phyloP scores from a whole-genome alignment of 371 early-diverging fungal genomes.

The Basidiobolus meristosporus region DNA sequence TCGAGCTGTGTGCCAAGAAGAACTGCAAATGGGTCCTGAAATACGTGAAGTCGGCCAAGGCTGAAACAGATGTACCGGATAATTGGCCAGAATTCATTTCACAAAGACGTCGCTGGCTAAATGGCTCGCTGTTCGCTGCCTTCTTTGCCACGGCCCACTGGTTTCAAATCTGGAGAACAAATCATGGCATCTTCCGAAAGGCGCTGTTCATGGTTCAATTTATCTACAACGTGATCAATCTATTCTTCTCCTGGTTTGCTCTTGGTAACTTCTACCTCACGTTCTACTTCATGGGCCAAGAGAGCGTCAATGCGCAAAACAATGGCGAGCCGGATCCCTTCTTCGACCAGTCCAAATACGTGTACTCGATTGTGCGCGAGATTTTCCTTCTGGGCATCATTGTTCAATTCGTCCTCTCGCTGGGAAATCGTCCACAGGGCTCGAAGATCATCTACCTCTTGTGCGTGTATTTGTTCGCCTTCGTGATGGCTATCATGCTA shows the following conservation, averaged over 20 bases:
- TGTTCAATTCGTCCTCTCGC: constrained; percentile 41
- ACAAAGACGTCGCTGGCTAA: constrained; percentile 52
- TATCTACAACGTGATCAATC: constrained; percentile 44
- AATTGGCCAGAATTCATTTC: constrained; percentile 42
- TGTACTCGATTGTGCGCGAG: constrained; percentile 17
- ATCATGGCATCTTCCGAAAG: constrained; percentile 35
- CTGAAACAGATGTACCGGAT: constrained; percentile 53
- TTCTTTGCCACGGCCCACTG: constrained; percentile 61
- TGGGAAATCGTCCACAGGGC: constrained; percentile 69
- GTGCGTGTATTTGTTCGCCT: constrained; percentile 41
- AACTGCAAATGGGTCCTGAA: constrained; percentile 38
- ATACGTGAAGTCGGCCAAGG: constrained; percentile 39
- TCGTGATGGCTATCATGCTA: constrained; percentile 56
- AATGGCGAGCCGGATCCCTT: constrained; percentile 12
- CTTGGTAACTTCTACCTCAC: constrained; percentile 55
- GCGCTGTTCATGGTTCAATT: constrained; percentile 43
- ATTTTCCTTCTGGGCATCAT: constrained; percentile 43
- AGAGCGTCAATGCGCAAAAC: too few species aligned
- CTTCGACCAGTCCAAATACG: constrained; percentile 14
- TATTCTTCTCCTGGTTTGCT: constrained; percentile 64
- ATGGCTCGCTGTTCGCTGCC: constrained; percentile 52
- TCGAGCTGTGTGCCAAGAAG: constrained; percentile 46
- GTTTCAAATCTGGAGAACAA: constrained; percentile 50
- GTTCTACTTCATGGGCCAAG: too few species aligned
- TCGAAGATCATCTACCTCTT: constrained; percentile 36